Conservation (phyloP, 257 asterid species). For the Solanum raphanifolium region DNA sequence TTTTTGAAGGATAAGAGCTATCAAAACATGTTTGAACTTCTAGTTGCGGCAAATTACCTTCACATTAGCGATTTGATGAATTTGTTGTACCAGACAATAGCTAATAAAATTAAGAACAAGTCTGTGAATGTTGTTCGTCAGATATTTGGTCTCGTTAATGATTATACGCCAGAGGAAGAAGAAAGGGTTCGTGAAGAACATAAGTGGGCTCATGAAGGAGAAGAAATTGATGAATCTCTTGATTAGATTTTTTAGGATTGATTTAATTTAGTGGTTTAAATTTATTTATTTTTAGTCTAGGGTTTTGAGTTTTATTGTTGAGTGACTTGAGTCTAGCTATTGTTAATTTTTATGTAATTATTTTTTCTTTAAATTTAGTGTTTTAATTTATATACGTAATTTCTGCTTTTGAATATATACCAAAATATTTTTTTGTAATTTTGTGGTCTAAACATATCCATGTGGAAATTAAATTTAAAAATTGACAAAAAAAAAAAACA, state of each 20-base stretch:
- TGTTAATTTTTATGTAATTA: background rate
- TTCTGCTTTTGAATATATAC: too few species aligned
- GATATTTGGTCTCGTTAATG: background rate
- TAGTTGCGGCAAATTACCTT: slow-evolving; percentile 5
- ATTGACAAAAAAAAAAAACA: too few species aligned
- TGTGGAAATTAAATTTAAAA: too few species aligned
- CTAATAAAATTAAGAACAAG: background rate
- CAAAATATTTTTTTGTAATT: too few species aligned
- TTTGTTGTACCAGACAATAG: background rate
- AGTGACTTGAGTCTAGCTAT: too few species aligned
- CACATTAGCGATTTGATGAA: background rate
- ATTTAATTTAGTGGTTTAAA: background rate
- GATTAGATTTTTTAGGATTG: background rate
- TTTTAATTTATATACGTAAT: background rate
- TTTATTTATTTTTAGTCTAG: background rate
- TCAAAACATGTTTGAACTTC: background rate
- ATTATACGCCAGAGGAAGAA: slow-evolving; percentile 15
- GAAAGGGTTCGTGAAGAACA: background rate
- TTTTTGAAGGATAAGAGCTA: background rate
- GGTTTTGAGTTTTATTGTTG: background rate
- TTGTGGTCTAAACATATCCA: too few species aligned
- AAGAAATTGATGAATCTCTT: background rate
- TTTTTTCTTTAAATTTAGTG: background rate
- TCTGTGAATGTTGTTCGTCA: background rate
- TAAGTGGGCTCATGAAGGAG: slow-evolving; percentile 4